Evolutionary conservation across 2,329 filamentous ascomycete species (phyloP).

Genomic region (Hortaea werneckii): DNA sequence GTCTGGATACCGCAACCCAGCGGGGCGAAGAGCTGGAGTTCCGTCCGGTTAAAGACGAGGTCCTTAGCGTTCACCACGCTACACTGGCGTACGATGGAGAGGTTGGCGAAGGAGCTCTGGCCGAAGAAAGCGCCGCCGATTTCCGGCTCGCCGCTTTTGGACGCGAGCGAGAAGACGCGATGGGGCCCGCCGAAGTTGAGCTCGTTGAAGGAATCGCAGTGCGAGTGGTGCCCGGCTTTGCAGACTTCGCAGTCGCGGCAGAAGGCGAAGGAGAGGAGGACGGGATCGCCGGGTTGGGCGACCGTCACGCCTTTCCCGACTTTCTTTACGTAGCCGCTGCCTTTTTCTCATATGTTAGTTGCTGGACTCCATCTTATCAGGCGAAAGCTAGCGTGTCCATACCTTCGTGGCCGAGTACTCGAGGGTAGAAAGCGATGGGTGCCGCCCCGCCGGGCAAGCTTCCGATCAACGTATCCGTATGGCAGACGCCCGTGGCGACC

Average conservation of each 20-base stretch:
- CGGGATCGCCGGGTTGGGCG: slow-evolving; percentile 36
- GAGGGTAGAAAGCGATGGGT: slow-evolving; percentile 34
- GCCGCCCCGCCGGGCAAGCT: slow-evolving; percentile 25
- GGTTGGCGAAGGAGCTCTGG: slow-evolving; percentile 35
- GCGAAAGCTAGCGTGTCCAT: neutral
- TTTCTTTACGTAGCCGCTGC: slow-evolving; percentile 39
- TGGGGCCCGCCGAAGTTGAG: slow-evolving; percentile 33
- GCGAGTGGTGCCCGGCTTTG: slow-evolving; percentile 34
- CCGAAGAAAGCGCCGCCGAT: slow-evolving; percentile 39
- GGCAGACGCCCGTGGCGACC: slow-evolving; percentile 45
- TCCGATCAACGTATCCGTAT: slow-evolving; percentile 43
- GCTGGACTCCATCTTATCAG: neutral
- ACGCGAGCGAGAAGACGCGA: slow-evolving; percentile 18
- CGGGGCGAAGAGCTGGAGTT: slow-evolving; percentile 35
- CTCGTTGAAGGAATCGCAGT: slow-evolving; percentile 40
- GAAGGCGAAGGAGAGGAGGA: slow-evolving; percentile 40
- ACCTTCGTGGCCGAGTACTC: slow-evolving; percentile 47
- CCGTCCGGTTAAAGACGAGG: slow-evolving; percentile 28
- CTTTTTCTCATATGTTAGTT: slow-evolving; percentile 9
- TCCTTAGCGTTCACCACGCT: slow-evolving; percentile 34
- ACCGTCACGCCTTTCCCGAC: slow-evolving; percentile 33
- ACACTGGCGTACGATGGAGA: slow-evolving; percentile 30
- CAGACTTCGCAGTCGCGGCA: slow-evolving; percentile 41
- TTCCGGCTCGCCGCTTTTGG: slow-evolving; percentile 16
- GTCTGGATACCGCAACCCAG: slow-evolving; percentile 40